Conservation (phyloP, 78 protist species). For the Chrysochromulina parva region DNA sequence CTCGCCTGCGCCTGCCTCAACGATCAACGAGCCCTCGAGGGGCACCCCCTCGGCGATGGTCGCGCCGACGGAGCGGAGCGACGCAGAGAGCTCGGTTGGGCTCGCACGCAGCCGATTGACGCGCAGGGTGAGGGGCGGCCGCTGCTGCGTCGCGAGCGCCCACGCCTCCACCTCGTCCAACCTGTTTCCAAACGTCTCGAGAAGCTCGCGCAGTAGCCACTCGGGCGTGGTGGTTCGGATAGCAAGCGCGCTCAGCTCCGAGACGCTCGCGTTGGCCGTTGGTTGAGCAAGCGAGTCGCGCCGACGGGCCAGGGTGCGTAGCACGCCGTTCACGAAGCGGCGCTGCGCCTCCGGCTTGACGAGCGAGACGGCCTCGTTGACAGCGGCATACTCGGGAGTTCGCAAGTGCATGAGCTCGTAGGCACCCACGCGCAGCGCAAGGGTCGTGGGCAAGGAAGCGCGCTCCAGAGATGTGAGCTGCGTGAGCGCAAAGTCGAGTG, state of each 20-base stretch:
- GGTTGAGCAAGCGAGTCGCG: background rate
- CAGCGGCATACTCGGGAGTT: background rate
- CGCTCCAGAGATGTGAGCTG: background rate
- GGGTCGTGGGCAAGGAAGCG: background rate
- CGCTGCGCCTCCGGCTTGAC: background rate
- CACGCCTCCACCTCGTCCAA: background rate
- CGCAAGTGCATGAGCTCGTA: background rate
- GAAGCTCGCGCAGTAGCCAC: background rate
- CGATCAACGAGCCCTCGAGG: too few relatives aligned
- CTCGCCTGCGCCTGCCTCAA: too few relatives aligned
- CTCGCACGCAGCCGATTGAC: background rate
- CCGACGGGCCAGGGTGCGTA: background rate
- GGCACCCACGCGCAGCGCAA: conserved; percentile 8
- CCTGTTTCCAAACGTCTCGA: background rate
- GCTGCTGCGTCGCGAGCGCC: background rate
- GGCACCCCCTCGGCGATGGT: too few relatives aligned
- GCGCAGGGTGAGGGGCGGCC: background rate
- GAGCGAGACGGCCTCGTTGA: background rate
- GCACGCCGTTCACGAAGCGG: conserved; percentile 2
- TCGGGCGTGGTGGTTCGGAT: background rate
- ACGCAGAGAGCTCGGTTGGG: too few relatives aligned
- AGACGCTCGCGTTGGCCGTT: too few relatives aligned
- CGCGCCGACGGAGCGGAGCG: too few relatives aligned
- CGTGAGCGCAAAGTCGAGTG: background rate
- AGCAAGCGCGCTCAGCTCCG: too few relatives aligned